Percentiles rank a stretch among this genome's conserved stretches.
phyloP scores from a whole-genome alignment of 495 filamentous ascomycete species.

The Xylaria cubensis region DNA sequence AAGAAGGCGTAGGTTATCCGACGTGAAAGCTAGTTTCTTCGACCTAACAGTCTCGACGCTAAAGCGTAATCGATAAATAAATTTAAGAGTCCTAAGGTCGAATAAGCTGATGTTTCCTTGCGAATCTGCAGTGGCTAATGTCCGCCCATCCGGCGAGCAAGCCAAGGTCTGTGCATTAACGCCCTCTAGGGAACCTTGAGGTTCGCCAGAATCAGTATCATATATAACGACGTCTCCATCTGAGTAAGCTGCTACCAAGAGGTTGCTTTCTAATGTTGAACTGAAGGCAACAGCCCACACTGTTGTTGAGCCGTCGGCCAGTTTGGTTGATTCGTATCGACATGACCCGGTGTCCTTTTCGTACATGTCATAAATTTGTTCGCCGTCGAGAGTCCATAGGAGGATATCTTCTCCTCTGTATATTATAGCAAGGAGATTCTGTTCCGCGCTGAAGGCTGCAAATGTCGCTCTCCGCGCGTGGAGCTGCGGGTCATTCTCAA shows the following conservation, averaged over 20 bases:
- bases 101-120: constrained; percentile 9
- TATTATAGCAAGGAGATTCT: constrained; percentile 37
- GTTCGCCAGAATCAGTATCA: constrained; percentile 20
- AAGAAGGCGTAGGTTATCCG: constrained; percentile 11
- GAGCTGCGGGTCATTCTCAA: constrained; percentile 21
- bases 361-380: constrained; percentile 34
- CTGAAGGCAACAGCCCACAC: constrained; percentile 23
- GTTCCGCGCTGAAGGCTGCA: constrained; percentile 28
- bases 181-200: background rate
- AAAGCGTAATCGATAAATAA: constrained; percentile 8
- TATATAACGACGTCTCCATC: constrained; percentile 16
- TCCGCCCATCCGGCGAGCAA: constrained; percentile 15
- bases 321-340: background rate
- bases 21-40: constrained; percentile 6
- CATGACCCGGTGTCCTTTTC: constrained; percentile 32
- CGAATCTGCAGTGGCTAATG: constrained; percentile 12
- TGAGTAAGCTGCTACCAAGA: constrained; percentile 15
- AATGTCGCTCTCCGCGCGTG: constrained; percentile 27
- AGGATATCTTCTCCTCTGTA: constrained; percentile 39
- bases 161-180: constrained; percentile 8
- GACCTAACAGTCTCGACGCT: background rate
- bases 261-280: constrained; percentile 18
- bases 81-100: background rate
- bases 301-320: background rate
- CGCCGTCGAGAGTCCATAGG: constrained; percentile 34